Base-by-base conservation (phyloP, 164 flowering plant species). In the Sextonia rubra region DNA sequence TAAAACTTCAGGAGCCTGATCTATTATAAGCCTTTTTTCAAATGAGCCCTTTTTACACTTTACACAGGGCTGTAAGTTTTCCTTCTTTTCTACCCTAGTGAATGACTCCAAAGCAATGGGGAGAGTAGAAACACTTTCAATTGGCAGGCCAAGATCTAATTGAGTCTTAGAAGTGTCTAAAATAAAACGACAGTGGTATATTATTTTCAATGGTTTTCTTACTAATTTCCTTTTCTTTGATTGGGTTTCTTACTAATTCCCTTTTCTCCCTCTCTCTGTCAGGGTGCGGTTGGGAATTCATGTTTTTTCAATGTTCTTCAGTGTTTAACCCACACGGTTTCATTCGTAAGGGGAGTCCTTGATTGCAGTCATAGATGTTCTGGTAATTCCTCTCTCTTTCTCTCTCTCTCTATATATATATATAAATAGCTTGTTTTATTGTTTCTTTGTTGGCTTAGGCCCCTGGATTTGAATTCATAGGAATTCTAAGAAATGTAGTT, bases 241-340 rank as follows among this genome's bases (percentile, higher is more conserved):
- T 52, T 0, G 58, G 58, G 20, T 14, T 52, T 15, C 58, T 52
- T 14, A 12, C 20, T 12, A 14, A 52, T 18, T 52, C 20, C 58
- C 58, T 17, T 17, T 52, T 14, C 3, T 52, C 58, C 20, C 20
- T 52, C 58, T 52, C 14, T 14, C 2, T 52, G 9, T 27, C 78
- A 90, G 92, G 98, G 97, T 9, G 91, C 97, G 0, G 98, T 91
- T 20, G 98, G 98, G 0, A 90, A 91, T 73, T 90, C 97, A 2
- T 94, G 98, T 77, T 94, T 91, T 76, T 73, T 92, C 4, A 92
- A 92, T 74, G 82, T 94, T 4, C 70, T 94, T 71, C 98, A 94
- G 68, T 91, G 97, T 79, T 86, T 92, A 66, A 89, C 90, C 0
- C 97, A 94, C 60, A 88, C 97, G 9, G 95, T 86, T 32, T 90